Conservation (phyloP, 2,329 filamentous ascomycete species). For the Knoxdaviesia proteae region DNA sequence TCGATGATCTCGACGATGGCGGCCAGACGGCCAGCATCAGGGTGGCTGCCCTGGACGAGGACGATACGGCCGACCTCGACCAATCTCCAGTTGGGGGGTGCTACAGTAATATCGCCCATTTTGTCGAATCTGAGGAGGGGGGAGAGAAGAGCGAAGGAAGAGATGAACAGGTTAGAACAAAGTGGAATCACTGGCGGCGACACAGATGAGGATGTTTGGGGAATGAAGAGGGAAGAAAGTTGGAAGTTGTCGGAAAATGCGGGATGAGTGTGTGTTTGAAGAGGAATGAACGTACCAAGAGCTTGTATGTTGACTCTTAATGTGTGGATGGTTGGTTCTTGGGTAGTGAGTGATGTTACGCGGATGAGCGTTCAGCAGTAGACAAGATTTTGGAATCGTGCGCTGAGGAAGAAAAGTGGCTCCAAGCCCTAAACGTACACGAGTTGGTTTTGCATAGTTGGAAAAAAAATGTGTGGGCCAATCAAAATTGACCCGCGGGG, state of each 20-base stretch:
- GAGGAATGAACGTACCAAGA: constrained; percentile 6
- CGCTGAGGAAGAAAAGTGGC: not conserved
- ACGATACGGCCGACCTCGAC: constrained; percentile 98
- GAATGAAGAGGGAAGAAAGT: constrained; percentile 9
- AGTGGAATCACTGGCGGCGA: constrained; percentile 6
- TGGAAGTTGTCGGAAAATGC: constrained; percentile 11
- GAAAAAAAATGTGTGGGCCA: too few species aligned
- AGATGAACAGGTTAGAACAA: constrained; percentile 19
- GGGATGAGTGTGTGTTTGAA: constrained; percentile 7
- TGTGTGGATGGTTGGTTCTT: constrained; percentile 4
- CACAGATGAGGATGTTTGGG: constrained; percentile 7
- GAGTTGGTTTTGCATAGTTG: too few species aligned
- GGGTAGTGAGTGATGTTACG: too few species aligned
- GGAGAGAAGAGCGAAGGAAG: not conserved
- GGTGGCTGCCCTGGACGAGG: constrained; percentile 63
- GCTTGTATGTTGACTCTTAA: constrained; percentile 6
- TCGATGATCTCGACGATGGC: constrained; percentile 98
- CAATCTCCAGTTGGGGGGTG: constrained; percentile 74
- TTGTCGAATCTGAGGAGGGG: constrained; percentile 22
- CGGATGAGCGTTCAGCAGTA: too few species aligned
- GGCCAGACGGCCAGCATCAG: constrained; percentile 69
- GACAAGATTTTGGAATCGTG: constrained; percentile 4
- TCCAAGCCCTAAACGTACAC: constrained; percentile 2
- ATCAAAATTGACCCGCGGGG: too few species aligned
- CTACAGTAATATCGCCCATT: constrained; percentile 71